Conservation (phyloP, 257 asterid genomes). For the Ilex asprella region DNA sequence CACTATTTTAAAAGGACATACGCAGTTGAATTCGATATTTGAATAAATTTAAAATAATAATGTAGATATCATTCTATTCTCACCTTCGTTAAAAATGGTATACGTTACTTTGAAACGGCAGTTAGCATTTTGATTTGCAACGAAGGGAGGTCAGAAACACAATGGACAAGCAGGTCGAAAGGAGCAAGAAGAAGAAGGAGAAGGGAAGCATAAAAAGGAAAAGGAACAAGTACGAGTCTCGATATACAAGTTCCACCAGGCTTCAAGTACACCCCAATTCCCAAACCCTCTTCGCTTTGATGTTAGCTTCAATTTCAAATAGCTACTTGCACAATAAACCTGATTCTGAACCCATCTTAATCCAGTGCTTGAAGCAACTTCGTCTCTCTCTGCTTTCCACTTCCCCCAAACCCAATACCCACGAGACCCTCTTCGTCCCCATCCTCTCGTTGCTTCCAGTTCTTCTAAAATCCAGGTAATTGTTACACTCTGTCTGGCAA, state of each 20-base stretch:
- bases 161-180: too few relatives aligned
- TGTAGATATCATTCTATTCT: too few relatives aligned
- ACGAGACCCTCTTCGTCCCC: constrained; percentile 8
- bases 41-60: too few relatives aligned
- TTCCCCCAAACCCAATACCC: constrained; percentile 1
- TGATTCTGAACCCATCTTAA: constrained; percentile 23
- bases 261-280: constrained; percentile 13
- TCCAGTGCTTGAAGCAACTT: constrained; percentile 39
- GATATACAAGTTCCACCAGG: too few relatives aligned
- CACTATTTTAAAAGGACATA: too few relatives aligned
- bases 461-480: constrained; percentile 54
- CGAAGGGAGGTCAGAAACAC: too few relatives aligned
- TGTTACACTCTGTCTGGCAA: background rate
- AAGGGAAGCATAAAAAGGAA: constrained; percentile 11
- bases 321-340: constrained; percentile 6
- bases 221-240: constrained; percentile 1
- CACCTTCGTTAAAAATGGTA: too few relatives aligned
- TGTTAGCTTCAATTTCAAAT: constrained; percentile 44
- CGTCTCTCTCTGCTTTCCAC: constrained; percentile 28
- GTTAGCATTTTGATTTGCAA: too few relatives aligned
- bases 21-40: too few relatives aligned
- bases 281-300: constrained; percentile 32
- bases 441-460: constrained; percentile 61
- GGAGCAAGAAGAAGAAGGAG: constrained; percentile 12
- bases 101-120: too few relatives aligned